phyloP scores from a whole-genome alignment of 768 basidiomycete species.

The Termitomyces eurrhizus region DNA sequence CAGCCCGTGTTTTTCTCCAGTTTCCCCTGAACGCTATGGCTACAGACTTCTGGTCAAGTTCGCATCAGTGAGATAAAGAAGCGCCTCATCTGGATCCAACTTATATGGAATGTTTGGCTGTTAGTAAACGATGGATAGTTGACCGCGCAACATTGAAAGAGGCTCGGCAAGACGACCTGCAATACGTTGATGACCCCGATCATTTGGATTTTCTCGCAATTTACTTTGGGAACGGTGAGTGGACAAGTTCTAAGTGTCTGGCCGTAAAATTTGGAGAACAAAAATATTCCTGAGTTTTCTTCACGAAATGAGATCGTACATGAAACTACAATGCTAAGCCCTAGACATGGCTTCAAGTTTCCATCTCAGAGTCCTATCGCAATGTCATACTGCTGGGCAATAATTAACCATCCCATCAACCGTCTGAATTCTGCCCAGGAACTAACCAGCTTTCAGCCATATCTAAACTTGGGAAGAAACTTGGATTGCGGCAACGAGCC shows the following conservation, averaged over 20 bases:
- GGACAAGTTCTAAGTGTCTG: not conserved
- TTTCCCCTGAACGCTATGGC: constrained; percentile 48
- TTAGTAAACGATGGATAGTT: constrained; percentile 89
- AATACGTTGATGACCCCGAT: constrained; percentile 77
- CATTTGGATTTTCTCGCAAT: constrained; percentile 78
- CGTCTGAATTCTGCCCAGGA: not conserved
- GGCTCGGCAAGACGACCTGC: constrained; percentile 74
- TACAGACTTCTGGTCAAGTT: constrained; percentile 89
- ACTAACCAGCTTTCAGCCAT: constrained; percentile 49
- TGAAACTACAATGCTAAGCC: not conserved
- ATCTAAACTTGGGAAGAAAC: constrained; percentile 80
- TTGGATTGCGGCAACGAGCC: constrained; percentile 81
- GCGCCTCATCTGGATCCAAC: constrained; percentile 10
- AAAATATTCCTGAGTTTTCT: not conserved
- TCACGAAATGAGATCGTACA: not conserved
- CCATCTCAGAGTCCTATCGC: not conserved
- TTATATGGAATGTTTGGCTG: constrained; percentile 12
- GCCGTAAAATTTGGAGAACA: not conserved
- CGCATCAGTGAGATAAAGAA: constrained; percentile 68
- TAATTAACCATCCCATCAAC: not conserved
- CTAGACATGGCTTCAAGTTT: not conserved
- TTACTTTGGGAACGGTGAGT: constrained; percentile 81
- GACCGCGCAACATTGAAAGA: constrained; percentile 71
- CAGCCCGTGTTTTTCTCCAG: constrained; percentile 7
- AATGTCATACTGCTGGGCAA: not conserved